Conservation (phyloP, 2,329 filamentous ascomycete genomes). For the Phialocephala sp. region DNA sequence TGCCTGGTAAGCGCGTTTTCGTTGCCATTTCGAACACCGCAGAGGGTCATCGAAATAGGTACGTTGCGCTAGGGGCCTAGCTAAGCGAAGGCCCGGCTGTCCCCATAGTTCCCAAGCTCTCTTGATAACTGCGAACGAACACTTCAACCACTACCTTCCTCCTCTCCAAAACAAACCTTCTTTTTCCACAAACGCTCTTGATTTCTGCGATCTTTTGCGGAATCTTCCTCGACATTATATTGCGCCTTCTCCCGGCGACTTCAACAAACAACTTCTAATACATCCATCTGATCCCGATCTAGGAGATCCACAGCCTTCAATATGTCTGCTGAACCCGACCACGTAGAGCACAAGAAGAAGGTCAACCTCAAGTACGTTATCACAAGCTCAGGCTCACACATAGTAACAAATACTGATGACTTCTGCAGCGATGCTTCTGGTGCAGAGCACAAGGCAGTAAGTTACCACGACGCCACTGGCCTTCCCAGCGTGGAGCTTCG, state of each 20-base stretch:
- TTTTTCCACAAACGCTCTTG: neutral
- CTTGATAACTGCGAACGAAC: neutral
- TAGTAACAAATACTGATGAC: constrained; percentile 46
- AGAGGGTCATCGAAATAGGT: neutral
- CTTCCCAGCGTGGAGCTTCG: constrained; percentile 31
- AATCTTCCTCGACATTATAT: constrained; percentile 4
- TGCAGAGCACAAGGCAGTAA: constrained; percentile 82
- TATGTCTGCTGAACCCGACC: constrained; percentile 73
- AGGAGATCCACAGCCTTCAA: constrained; percentile 46
- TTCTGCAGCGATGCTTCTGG: constrained; percentile 80
- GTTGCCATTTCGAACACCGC: neutral
- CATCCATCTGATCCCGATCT: constrained; percentile 15
- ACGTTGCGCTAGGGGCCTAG: no score
- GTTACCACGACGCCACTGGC: constrained; percentile 43
- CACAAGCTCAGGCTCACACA: constrained; percentile 8
- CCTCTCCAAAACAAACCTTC: neutral
- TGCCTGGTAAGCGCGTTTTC: constrained; percentile 5
- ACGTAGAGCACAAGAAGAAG: constrained; percentile 76
- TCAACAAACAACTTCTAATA: constrained; percentile 16
- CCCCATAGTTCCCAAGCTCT: neutral
- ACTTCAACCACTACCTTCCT: neutral
- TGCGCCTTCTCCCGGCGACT: constrained; percentile 23
- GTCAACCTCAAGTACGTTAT: constrained; percentile 76
- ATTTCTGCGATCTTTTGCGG: neutral
- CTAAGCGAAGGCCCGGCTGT: no score